Evolutionary conservation across 805 yeast species (phyloP).

Genomic region (Pichia paraexigua): DNA sequence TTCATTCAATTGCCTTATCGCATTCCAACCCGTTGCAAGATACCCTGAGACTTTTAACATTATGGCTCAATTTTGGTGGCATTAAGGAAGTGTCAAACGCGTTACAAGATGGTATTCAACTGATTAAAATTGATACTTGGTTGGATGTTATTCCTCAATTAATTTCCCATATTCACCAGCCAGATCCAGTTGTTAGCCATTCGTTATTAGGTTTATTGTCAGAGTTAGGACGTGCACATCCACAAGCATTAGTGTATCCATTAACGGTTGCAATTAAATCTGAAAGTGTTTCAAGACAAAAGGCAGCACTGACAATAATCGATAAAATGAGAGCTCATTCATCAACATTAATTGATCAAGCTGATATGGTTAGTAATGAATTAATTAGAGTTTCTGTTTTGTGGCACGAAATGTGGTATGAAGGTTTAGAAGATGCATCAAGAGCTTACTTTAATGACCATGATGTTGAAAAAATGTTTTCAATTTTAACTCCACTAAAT

Average conservation of each 20-base stretch:
- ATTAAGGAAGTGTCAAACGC: constrained; percentile 85
- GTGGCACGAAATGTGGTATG: constrained; percentile 98
- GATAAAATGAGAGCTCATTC: constrained; percentile 90
- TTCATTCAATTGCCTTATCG: constrained; percentile 87
- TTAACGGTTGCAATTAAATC: constrained; percentile 93
- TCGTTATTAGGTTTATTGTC: constrained; percentile 73
- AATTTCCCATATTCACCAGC: constrained; percentile 94
- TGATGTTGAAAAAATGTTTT: constrained; percentile 90
- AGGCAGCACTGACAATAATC: constrained; percentile 85
- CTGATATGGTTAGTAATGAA: constrained; percentile 90
- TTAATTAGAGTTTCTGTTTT: constrained; percentile 89
- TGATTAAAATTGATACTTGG: constrained; percentile 92
- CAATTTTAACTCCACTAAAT: constrained; percentile 83
- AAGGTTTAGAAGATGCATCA: constrained; percentile 95
- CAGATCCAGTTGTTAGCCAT: constrained; percentile 74
- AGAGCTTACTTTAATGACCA: constrained; percentile 89
- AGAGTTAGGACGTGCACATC: constrained; percentile 90
- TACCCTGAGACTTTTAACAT: constrained; percentile 76
- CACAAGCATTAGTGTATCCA: constrained; percentile 94
- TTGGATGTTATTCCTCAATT: constrained; percentile 91
- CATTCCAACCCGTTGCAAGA: constrained; percentile 86
- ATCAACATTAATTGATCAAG: constrained; percentile 77
- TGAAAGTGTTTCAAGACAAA: constrained; percentile 80
- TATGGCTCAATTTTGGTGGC: constrained; percentile 97
- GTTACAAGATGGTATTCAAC: constrained; percentile 79